Conservation (phyloP, 305 asterid species). For the Fraxinus baroniana region DNA sequence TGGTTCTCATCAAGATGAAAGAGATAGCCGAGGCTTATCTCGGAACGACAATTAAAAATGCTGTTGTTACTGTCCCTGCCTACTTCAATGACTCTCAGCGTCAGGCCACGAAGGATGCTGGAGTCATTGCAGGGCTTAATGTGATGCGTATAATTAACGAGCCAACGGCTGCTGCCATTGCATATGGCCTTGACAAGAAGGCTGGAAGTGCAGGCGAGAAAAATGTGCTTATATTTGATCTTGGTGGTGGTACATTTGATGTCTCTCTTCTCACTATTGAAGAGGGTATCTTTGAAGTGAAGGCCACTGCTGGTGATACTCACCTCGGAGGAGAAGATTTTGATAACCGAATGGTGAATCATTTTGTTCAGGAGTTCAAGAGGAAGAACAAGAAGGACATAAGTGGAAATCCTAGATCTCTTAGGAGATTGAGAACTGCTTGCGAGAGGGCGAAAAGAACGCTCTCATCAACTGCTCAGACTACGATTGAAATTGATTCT, state of each 20-base stretch:
- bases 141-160: background rate
- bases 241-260: background rate
- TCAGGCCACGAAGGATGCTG: background rate
- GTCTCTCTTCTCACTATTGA: background rate
- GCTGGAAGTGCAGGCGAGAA: background rate
- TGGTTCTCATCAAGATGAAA: background rate
- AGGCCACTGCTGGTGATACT: slow-evolving; percentile 26
- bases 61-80: background rate
- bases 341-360: slow-evolving; percentile 17
- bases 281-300: background rate
- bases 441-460: background rate
- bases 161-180: slow-evolving; percentile 11
- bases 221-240: slow-evolving; percentile 20
- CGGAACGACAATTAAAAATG: background rate
- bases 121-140: background rate
- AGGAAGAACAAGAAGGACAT: background rate
- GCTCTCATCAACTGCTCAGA: background rate
- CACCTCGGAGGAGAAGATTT: slow-evolving; percentile 26
- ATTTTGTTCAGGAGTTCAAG: slow-evolving; percentile 7
- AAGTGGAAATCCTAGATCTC: background rate
- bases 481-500: slow-evolving; percentile 11
- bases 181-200: slow-evolving; percentile 11
- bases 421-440: background rate
- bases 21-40: slow-evolving; percentile 3
- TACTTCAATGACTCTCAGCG: background rate